Base-by-base conservation (phyloP, 257 asterid species). In the Verbena officinalis region DNA sequence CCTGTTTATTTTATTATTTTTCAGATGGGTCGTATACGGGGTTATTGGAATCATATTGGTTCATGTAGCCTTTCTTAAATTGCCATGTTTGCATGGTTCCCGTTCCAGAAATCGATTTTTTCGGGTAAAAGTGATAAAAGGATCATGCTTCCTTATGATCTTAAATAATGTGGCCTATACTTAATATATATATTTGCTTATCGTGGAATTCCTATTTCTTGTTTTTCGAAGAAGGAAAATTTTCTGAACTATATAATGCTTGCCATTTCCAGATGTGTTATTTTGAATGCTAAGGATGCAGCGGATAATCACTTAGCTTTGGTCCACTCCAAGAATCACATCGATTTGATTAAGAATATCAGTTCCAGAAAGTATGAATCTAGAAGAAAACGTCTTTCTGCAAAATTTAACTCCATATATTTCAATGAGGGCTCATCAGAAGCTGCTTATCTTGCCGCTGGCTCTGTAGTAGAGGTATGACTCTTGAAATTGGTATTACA, bases 371-470 rank as follows among this genome's bases (percentile, higher is more conserved):
- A 78, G 48, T 54, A 71, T 12, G 75, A 60, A 33, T 56, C 80
- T 10, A 70, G 31, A 74, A 83, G 96, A 65, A 74, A 69, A 53
- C 58, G 62, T 65, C 61, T 61, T 22, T 85, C 97, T 45, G 68
- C 75, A 17, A 78, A 75, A 12, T 90, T 75, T 55, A 84, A 84
- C 79, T 93, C 99, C 14, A 81, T 93, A 57, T 93, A 93, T 84
- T 87, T 93, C 84, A 93, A 83, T 43, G 81, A 81, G 68, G 97
- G 97, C 62, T 87, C 99, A 31, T 80, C 97, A 16, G 87, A 87
- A 69, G 88, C 99, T 38, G 99, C 99, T 69, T 82, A 38, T 77
- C 90, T 93, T 79, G 93, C 99, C 67, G 92, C 96, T 20, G 99
- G 99, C 42, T 90, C 96, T 43, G 96, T 87, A 31, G 65, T 90